Evolutionary conservation across 495 filamentous ascomycete genomes (phyloP).

Genomic region (Chaetomium cochliodes): DNA sequence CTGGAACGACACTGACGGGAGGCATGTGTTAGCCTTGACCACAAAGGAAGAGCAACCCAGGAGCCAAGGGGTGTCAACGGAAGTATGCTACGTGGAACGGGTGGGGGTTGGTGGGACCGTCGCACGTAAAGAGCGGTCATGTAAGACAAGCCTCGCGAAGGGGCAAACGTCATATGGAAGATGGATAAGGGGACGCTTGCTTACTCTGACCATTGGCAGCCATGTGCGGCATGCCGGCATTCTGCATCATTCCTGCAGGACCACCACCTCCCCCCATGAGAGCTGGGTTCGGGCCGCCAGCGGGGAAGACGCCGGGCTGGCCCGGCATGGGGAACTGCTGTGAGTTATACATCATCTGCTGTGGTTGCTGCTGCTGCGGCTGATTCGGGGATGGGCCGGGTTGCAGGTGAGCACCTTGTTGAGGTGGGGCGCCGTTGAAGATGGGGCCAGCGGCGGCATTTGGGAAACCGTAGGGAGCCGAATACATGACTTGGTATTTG

Average conservation of each 20-base stretch:
- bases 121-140: constrained; percentile 1
- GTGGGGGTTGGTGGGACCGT: constrained; percentile 5
- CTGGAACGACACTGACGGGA: constrained; percentile 51
- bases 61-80: background rate
- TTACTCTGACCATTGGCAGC: constrained; percentile 53
- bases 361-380: constrained; percentile 29
- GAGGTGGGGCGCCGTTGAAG: constrained; percentile 53
- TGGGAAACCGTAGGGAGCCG: constrained; percentile 49
- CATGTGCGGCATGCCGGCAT: constrained; percentile 53
- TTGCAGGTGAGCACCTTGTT: constrained; percentile 49
- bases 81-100: background rate
- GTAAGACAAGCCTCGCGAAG: constrained; percentile 22
- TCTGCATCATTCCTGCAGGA: constrained; percentile 56
- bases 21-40: constrained; percentile 25
- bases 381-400: constrained; percentile 45
- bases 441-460: constrained; percentile 46
- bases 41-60: constrained; percentile 2
- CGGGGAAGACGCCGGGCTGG: constrained; percentile 45
- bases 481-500: constrained; percentile 47
- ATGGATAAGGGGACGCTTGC: constrained; percentile 26
- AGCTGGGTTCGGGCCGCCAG: constrained; percentile 39
- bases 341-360: constrained; percentile 48
- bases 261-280: constrained; percentile 50
- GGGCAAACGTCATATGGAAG: background rate
- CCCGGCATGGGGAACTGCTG: constrained; percentile 49